Evolutionary conservation across 441 rosid genomes (phyloP).

Genomic region (Erodium chrysanthum): DNA sequence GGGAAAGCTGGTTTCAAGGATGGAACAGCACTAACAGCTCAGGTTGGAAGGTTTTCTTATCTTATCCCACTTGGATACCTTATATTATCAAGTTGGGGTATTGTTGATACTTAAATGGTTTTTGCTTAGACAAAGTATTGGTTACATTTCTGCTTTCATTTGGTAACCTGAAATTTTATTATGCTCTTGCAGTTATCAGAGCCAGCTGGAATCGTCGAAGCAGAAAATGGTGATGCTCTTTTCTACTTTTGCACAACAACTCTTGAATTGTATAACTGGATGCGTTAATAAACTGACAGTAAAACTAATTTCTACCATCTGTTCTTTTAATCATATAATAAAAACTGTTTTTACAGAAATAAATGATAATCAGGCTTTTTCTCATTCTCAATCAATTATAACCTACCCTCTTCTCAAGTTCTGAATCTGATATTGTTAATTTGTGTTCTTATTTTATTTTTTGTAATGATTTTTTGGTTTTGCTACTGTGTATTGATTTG

Average conservation of each 20-base stretch:
- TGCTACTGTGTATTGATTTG: background rate
- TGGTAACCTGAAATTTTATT: conserved; percentile 17
- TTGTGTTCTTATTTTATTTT: background rate
- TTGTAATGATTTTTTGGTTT: background rate
- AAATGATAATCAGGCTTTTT: background rate
- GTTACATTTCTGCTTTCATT: background rate
- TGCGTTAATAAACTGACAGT: background rate
- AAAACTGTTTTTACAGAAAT: background rate
- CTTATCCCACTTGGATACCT: background rate
- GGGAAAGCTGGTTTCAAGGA: conserved; percentile 96
- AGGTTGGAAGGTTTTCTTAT: conserved; percentile 38
- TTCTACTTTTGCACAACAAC: conserved; percentile 7
- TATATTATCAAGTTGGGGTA: background rate
- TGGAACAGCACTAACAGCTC: conserved; percentile 58
- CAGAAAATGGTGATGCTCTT: conserved; percentile 53
- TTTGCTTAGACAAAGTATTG: background rate
- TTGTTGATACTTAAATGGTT: background rate
- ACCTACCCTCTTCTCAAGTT: too few relatives aligned
- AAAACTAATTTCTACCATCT: background rate
- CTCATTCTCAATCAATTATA: background rate
- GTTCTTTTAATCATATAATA: background rate
- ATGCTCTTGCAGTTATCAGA: conserved; percentile 70
- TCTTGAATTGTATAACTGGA: conserved; percentile 2
- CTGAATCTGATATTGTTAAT: background rate
- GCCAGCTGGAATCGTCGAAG: conserved; percentile 76